Evolutionary conservation across 345 rosid genomes (phyloP).

Genomic region (Anastatica hierochuntica): DNA sequence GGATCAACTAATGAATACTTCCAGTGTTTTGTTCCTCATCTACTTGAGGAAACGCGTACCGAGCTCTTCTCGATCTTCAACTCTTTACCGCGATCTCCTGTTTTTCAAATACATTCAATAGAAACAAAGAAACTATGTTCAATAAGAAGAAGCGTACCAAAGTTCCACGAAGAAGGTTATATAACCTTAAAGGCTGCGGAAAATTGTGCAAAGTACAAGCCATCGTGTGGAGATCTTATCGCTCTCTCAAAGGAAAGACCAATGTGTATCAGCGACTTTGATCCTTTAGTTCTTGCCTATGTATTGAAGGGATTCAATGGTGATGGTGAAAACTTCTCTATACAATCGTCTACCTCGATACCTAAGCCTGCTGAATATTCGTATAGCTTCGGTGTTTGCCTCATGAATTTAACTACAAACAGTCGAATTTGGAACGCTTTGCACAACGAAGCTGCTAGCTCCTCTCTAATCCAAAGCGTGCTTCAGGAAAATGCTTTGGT

Average conservation of each 20-base stretch:
- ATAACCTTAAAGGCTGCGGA: too few relatives aligned
- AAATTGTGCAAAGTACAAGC: too few relatives aligned
- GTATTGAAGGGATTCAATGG: slow-evolving; percentile 2
- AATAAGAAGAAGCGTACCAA: too few relatives aligned
- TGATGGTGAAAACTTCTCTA: neutral
- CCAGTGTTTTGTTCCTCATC: slow-evolving; percentile 28
- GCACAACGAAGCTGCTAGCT: slow-evolving; percentile 1
- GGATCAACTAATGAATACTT: slow-evolving; percentile 11
- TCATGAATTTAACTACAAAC: slow-evolving; percentile 25
- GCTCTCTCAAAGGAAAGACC: slow-evolving; percentile 27
- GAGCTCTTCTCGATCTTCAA: slow-evolving; percentile 23
- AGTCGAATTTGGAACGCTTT: slow-evolving; percentile 33
- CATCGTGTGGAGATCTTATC: slow-evolving; percentile 34
- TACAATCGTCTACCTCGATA: neutral
- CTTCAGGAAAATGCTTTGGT: too few relatives aligned
- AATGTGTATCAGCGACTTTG: slow-evolving; percentile 19
- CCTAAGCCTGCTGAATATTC: neutral
- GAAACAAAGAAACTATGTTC: neutral
- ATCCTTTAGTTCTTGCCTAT: slow-evolving; percentile 19
- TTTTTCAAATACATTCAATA: neutral
- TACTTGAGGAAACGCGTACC: slow-evolving; percentile 27
- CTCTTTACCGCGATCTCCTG: slow-evolving; percentile 10
- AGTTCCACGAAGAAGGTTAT: neutral
- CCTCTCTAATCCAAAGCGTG: slow-evolving; percentile 19
- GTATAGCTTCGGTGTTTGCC: slow-evolving; percentile 13